Percentiles rank a stretch among this genome's conserved stretches.
phyloP scores from a whole-genome alignment of 1,139 yeast species.

The Zygoascus meyerae region DNA sequence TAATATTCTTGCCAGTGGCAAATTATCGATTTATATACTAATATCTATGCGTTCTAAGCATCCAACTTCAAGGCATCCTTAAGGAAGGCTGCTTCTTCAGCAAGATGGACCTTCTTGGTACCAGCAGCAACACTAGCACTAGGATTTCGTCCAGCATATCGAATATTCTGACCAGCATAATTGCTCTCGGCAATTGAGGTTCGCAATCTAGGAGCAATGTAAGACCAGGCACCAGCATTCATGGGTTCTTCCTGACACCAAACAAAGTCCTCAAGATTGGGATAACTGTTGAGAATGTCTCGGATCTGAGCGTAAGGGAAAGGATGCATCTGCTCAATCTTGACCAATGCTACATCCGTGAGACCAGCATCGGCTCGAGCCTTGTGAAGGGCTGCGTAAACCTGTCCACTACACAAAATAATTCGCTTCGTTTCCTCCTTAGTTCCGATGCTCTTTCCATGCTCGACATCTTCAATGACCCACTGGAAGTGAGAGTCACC shows the following conservation, averaged over 20 bases:
- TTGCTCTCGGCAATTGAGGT: constrained; percentile 71
- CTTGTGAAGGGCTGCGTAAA: constrained; percentile 85
- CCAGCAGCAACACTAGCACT: constrained; percentile 99
- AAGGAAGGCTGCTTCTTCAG: constrained; percentile 86
- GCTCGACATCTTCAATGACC: constrained; percentile 88
- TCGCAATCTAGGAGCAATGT: constrained; percentile 70
- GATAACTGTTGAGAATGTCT: constrained; percentile 74
- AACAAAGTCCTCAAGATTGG: constrained; percentile 79
- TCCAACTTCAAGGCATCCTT: constrained; percentile 55
- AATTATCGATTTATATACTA: not conserved
- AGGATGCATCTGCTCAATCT: constrained; percentile 94
- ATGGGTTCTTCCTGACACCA: constrained; percentile 99
- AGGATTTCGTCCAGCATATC: constrained; percentile 98
- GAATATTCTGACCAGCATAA: constrained; percentile 51
- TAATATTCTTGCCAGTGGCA: not conserved
- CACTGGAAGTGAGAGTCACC: constrained; percentile 91
- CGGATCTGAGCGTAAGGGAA: constrained; percentile 96
- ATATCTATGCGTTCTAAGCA: not conserved
- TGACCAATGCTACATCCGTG: constrained; percentile 80
- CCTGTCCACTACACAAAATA: constrained; percentile 88
- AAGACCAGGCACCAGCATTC: constrained; percentile 91
- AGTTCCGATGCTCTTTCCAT: constrained; percentile 66
- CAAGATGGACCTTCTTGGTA: constrained; percentile 76
- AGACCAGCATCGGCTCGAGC: constrained; percentile 72
- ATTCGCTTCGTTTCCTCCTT: constrained; percentile 86